A percentile compares a stretch with the other conserved stretches of the same genome.
These are phyloP conservation scores for Citrus medica DNA, from an alignment of 345 rosid species.

Conservation along the genomic window DNA sequence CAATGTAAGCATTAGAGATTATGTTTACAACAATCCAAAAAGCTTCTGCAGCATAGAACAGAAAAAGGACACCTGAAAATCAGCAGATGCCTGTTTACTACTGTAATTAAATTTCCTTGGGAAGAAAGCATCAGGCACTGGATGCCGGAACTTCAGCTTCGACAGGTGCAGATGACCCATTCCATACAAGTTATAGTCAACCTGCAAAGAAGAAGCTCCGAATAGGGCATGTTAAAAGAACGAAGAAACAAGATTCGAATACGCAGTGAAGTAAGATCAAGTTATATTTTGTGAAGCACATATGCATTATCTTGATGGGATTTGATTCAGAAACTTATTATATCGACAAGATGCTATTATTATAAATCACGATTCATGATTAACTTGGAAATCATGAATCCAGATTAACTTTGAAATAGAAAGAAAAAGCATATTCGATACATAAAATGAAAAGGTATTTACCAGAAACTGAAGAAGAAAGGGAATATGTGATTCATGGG, in stretches of 20 bases:
- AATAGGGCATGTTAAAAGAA: neutral
- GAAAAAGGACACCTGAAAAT: constrained; percentile 39
- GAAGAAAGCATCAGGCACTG: constrained; percentile 54
- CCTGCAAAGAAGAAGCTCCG: constrained; percentile 36
- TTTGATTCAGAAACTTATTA: neutral
- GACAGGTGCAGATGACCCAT: constrained; percentile 90
- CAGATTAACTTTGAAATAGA: neutral
- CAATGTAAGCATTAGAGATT: neutral
- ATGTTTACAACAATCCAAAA: neutral
- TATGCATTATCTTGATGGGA: neutral
- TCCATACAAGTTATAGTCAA: constrained; percentile 89
- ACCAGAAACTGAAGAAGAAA: constrained; percentile 93
- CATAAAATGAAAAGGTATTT: constrained; percentile 12
- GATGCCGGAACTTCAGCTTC: constrained; percentile 79
- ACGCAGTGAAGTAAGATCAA: neutral
- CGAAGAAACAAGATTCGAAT: neutral
- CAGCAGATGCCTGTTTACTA: constrained; percentile 28
- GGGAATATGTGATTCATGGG: constrained; percentile 93
- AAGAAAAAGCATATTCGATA: neutral
- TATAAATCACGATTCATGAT: neutral
- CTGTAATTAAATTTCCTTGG: constrained; percentile 33
- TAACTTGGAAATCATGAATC: neutral
- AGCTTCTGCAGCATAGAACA: constrained; percentile 1
- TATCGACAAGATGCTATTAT: neutral
- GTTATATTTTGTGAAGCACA: neutral